Conservation (phyloP, 2,329 filamentous ascomycete species). For the Cercospora canescens region DNA sequence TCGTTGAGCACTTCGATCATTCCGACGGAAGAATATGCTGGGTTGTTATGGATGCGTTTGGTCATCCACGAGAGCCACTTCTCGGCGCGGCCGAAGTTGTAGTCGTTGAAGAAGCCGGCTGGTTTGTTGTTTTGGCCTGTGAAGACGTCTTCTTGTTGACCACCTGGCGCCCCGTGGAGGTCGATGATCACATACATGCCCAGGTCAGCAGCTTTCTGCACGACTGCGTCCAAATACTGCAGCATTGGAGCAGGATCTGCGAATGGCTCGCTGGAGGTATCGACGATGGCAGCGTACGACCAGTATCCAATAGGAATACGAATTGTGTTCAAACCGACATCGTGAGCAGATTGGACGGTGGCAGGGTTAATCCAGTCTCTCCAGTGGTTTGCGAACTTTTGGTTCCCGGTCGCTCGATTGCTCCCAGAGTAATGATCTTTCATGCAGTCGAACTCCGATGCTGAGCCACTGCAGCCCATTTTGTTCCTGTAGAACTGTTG, state of each 20-base stretch:
- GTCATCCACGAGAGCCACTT: constrained; percentile 17
- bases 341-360: constrained; percentile 7
- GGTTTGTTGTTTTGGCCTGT: constrained; percentile 14
- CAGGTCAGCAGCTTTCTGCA: constrained; percentile 6
- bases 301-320: constrained; percentile 16
- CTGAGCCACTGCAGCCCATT: constrained; percentile 10
- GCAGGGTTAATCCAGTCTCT: constrained; percentile 12
- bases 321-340: constrained; percentile 17
- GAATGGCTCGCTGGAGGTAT: constrained; percentile 6
- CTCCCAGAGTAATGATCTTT: constrained; percentile 11
- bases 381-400: constrained; percentile 12
- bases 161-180: constrained; percentile 13
- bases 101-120: constrained; percentile 13
- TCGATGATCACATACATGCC: constrained; percentile 18
- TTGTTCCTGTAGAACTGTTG: constrained; percentile 3
- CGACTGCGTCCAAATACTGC: constrained; percentile 10
- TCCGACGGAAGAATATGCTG: constrained; percentile 9
- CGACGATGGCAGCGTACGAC: constrained; percentile 9
- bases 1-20: constrained; percentile 18
- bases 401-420: constrained; percentile 6
- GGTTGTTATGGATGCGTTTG: constrained; percentile 12
- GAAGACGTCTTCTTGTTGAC: constrained; percentile 10
- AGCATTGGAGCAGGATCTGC: constrained; percentile 5
- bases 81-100: constrained; percentile 13
- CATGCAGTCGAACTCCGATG: constrained; percentile 16